These are phyloP conservation scores for Elsinoe batatas DNA, from an alignment of 2,329 filamentous ascomycete genomes.

Conservation along the genomic window DNA sequence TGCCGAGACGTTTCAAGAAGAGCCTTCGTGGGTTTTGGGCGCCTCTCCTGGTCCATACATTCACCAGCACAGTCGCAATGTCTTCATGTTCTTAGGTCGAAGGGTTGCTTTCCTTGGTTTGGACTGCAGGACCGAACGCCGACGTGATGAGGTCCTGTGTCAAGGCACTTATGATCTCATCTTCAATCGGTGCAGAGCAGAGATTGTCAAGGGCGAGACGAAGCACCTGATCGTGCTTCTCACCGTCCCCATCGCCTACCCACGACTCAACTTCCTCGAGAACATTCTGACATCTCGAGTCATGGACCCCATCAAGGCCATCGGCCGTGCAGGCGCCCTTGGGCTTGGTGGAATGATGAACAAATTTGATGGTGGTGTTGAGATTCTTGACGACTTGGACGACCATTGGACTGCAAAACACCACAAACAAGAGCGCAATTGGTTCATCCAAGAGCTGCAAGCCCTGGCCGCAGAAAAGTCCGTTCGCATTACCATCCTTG, in stretches of 20 bases:
- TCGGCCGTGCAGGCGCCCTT: conserved; percentile 72
- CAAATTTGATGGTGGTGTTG: conserved; percentile 81
- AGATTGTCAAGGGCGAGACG: conserved; percentile 73
- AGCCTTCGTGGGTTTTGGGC: conserved; percentile 88
- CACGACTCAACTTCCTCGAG: conserved; percentile 47
- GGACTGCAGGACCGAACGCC: conserved; percentile 85
- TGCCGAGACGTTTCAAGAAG: conserved; percentile 68
- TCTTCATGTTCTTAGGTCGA: conserved; percentile 75
- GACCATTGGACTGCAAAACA: conserved; percentile 97
- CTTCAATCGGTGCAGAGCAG: conserved; percentile 73
- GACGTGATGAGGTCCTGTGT: conserved; percentile 67
- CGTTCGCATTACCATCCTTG: conserved; percentile 80
- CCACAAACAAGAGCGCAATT: conserved; percentile 81
- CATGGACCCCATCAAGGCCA: conserved; percentile 80
- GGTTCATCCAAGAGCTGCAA: conserved; percentile 82
- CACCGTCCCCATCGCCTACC: conserved; percentile 53
- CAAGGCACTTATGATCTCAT: conserved; percentile 77
- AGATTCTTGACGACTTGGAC: conserved; percentile 84
- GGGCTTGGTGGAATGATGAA: conserved; percentile 67
- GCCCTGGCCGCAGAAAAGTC: conserved; percentile 89
- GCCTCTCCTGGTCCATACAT: conserved; percentile 79
- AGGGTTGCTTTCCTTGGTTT: conserved; percentile 75
- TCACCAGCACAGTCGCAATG: conserved; percentile 68
- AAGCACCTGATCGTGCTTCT: conserved; percentile 84
- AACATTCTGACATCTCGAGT: conserved; percentile 68